Evolutionary conservation across 352 stramenopile species (phyloP).

Genomic region (Globisporangium iwayamae): DNA sequence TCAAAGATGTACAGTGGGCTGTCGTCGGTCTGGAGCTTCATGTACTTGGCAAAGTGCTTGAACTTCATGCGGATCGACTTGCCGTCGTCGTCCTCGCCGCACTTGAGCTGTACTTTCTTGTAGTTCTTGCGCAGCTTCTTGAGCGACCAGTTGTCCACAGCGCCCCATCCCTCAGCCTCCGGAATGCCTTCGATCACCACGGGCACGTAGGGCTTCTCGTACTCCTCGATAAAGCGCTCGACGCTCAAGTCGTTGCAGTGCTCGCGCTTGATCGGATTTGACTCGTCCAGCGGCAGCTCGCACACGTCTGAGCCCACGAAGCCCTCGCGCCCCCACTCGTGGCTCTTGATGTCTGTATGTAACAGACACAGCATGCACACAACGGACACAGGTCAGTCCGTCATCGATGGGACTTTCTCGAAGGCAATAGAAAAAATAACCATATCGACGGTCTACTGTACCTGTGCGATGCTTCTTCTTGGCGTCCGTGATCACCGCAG

Average conservation of each 20-base stretch:
- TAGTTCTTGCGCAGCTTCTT: constrained; percentile 79
- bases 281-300: constrained; percentile 65
- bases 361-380: not conserved
- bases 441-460: constrained; percentile 16
- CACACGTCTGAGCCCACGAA: constrained; percentile 81
- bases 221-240: constrained; percentile 82
- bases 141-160: constrained; percentile 67
- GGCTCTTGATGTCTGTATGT: constrained; percentile 53
- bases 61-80: constrained; percentile 79
- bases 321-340: constrained; percentile 70
- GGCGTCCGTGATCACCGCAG: constrained; percentile 41
- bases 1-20: constrained; percentile 98
- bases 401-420: constrained; percentile 1
- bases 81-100: constrained; percentile 76
- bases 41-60: constrained; percentile 78
- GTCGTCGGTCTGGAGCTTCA: constrained; percentile 79
- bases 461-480: constrained; percentile 76
- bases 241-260: constrained; percentile 71
- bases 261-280: constrained; percentile 65
- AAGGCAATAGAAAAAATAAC: not conserved
- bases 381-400: not conserved
- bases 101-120: constrained; percentile 75
- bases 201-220: constrained; percentile 67
- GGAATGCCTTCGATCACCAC: constrained; percentile 86
- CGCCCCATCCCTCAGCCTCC: constrained; percentile 68